Evolutionary conservation across 257 asterid species (phyloP).

Genomic region (Plantago major): DNA sequence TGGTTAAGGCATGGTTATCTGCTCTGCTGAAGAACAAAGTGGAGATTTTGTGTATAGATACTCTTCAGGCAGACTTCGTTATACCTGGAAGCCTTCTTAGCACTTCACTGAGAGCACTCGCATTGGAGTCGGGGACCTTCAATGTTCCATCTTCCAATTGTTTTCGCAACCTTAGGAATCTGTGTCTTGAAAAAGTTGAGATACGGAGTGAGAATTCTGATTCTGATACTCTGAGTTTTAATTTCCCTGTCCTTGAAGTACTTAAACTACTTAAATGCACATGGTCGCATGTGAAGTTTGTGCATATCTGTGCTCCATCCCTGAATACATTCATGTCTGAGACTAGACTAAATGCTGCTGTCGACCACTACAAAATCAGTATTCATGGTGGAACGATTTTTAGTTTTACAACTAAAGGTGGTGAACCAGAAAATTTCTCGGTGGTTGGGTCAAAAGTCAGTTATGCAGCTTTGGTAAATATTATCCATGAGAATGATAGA

Average conservation of each 20-base stretch:
- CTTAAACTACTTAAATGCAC: not conserved
- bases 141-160: not conserved
- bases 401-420: not conserved
- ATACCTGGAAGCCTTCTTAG: not conserved
- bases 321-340: slow-evolving; percentile 1
- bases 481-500: not conserved
- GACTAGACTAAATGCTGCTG: not conserved
- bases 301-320: not conserved
- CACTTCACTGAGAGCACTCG: not conserved
- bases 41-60: not conserved
- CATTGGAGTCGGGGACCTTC: not conserved
- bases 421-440: not conserved
- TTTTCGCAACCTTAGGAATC: slow-evolving; percentile 5
- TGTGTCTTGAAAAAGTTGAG: slow-evolving; percentile 1
- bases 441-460: slow-evolving; percentile 1
- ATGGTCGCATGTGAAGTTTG: slow-evolving; percentile 1
- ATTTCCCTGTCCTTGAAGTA: not conserved
- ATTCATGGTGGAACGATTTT: not conserved
- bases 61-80: not conserved
- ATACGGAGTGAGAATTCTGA: not conserved
- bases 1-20: not conserved
- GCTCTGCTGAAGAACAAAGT: not conserved
- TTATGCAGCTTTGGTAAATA: not conserved
- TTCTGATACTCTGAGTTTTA: slow-evolving; percentile 1
- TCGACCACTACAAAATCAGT: not conserved